Evolutionary conservation across 805 yeast species (phyloP), one percentile per base, ranked within the genome.

Genomic region (Ogataea methylovora): DNA sequence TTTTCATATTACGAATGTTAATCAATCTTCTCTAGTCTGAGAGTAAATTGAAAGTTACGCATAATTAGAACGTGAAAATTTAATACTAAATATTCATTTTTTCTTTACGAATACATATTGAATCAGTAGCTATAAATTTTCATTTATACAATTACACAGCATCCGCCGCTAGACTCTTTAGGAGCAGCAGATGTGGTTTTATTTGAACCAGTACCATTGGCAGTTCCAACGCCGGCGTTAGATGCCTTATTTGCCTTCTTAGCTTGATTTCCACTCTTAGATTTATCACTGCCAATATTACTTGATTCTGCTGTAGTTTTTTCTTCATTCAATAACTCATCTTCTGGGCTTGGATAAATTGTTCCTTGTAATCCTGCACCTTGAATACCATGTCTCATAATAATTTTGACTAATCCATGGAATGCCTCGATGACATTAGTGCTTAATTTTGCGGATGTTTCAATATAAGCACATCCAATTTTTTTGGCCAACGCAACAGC

Each of bases 361-460:
- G 58, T 50, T 9, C 52, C 52, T 26, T 43, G 39, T 22, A 53
- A 39, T 4, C 57, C 54, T 4, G 54, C 50, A 29, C 47, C 46
- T 21, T 41, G 26, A 16, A 45, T 40, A 8, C 48, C 46, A 24
- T 41, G 38, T 32, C 48, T 42, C 41, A 52, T 49, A 19, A 60
- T 53, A 41, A 56, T 54, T 38, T 49, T 59, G 15, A 60, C 64
- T 31, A 60, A 45, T 14, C 48, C 48, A 41, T 58, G 51, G 43
- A 60, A 60, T 9, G 63, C 62, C 24, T 58, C 58, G 10, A 44
- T 45, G 29, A 92, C 97, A 49, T 92, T 88, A 44, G 81, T 71
- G 39, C 94, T 79, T 49, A 82, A 84, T 58, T 92, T 92, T 17
- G 97, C 97, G 27, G 90, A 78, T 2, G 97, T 85, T 61, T 92